Conservation (phyloP, 345 rosid species). For the Corymbia maculata region DNA sequence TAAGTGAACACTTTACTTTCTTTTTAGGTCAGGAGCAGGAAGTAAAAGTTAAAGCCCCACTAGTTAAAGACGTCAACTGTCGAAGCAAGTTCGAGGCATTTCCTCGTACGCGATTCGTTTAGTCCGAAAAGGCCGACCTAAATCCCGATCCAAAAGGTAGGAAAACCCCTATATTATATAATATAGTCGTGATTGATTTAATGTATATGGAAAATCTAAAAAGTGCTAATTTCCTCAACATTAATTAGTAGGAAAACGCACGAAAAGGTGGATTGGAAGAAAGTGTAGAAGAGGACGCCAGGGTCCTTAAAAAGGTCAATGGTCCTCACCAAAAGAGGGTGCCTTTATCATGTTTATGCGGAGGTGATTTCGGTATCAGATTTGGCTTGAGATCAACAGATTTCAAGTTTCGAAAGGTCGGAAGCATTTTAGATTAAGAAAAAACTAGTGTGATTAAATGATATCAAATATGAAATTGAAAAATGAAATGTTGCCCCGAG, state of each 20-base stretch:
- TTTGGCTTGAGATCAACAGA: neutral
- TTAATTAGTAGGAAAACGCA: neutral
- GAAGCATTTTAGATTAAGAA: neutral
- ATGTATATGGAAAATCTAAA: neutral
- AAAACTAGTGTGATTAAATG: neutral
- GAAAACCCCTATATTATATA: neutral
- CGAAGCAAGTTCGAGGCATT: neutral
- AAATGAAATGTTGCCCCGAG: rapidly evolving
- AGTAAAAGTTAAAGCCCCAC: neutral
- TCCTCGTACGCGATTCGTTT: neutral
- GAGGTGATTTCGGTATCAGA: neutral
- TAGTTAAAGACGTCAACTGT: neutral
- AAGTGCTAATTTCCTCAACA: neutral
- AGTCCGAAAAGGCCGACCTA: neutral
- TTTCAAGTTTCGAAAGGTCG: neutral
- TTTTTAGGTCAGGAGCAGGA: neutral
- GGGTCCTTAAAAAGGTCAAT: neutral
- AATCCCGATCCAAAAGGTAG: neutral
- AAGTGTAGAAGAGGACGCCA: neutral
- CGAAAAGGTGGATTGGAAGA: neutral
- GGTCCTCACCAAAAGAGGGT: neutral
- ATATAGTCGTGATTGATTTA: neutral
- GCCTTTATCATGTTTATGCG: neutral
- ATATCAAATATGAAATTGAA: neutral
- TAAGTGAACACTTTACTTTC: neutral